Percentiles rank a stretch among this genome's conserved stretches.
These are phyloP conservation scores for Suillus americanus DNA, from an alignment of 768 basidiomycete species.

Conservation along the genomic window DNA sequence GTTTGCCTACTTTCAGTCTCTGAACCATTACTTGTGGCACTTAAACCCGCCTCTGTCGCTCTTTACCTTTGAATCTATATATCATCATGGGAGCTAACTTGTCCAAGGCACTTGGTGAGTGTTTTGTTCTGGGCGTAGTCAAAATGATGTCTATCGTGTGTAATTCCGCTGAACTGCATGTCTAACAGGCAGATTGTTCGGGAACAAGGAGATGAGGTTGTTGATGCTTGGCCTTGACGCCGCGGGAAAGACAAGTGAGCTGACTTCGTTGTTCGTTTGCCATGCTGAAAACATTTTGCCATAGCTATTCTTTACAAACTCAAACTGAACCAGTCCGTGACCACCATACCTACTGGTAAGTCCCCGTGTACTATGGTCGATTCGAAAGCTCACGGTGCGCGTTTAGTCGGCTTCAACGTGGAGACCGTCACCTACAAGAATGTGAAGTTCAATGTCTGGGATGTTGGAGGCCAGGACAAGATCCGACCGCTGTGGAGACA, in stretches of 20 bases:
- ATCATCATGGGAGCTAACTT: conserved; percentile 80
- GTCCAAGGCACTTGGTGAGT: conserved; percentile 77
- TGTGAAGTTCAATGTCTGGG: conserved; percentile 94
- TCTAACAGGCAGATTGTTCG: conserved; percentile 82
- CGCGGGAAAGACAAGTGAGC: conserved; percentile 96
- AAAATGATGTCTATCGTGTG: neutral
- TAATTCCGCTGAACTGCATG: conserved; percentile 8
- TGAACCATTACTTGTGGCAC: conserved; percentile 32
- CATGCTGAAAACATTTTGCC: conserved; percentile 9
- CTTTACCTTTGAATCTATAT: conserved; percentile 48
- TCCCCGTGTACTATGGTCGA: conserved; percentile 5
- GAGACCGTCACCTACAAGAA: conserved; percentile 99
- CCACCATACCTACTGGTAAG: conserved; percentile 93
- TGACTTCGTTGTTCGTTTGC: conserved; percentile 8
- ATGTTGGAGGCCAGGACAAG: conserved; percentile 99
- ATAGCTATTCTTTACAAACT: conserved; percentile 98
- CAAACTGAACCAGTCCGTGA: conserved; percentile 98
- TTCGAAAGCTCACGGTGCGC: conserved; percentile 8
- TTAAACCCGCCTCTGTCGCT: conserved; percentile 50
- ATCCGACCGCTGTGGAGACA: conserved; percentile 98
- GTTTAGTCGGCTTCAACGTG: conserved; percentile 95
- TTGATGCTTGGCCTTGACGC: conserved; percentile 98
- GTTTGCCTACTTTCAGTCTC: conserved; percentile 15
- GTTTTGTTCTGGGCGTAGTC: neutral
- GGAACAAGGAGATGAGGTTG: conserved; percentile 98